Conservation (phyloP, 148 eudicot species). For the Simmondsia chinensis region DNA sequence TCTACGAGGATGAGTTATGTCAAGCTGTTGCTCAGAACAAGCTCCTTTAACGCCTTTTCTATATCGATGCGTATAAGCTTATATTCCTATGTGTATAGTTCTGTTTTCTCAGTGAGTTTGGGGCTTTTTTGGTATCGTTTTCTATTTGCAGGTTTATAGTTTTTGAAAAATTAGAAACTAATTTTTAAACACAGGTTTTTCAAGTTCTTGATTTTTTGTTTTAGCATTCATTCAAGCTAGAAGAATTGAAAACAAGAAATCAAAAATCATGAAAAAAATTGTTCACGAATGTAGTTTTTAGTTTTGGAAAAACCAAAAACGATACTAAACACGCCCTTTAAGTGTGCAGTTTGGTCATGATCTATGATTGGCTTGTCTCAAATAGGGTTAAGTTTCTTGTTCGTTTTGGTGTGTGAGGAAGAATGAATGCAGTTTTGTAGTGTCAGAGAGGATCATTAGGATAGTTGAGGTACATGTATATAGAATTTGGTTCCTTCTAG, state of each 20-base stretch:
- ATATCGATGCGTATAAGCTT: conserved; percentile 2
- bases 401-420: conserved; percentile 14
- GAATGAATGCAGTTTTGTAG: conserved; percentile 34
- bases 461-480: too few species aligned
- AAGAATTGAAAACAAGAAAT: background rate
- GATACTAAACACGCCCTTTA: background rate
- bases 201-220: background rate
- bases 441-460: too few species aligned
- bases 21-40: conserved; percentile 96
- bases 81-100: conserved; percentile 35
- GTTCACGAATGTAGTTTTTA: too few species aligned
- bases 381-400: conserved; percentile 8
- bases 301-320: too few species aligned
- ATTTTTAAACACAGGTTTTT: background rate
- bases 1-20: conserved; percentile 91
- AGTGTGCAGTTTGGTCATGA: conserved; percentile 10
- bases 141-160: background rate
- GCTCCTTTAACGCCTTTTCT: conserved; percentile 59
- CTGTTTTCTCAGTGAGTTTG: too few species aligned
- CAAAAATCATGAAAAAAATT: background rate
- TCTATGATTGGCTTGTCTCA: conserved; percentile 8
- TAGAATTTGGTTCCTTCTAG: too few species aligned
- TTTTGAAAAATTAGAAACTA: background rate
- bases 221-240: background rate
- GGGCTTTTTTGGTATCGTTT: conserved; percentile 1